phyloP scores from a whole-genome alignment of 139 green algal genomes.

The Chlamydomonas incerta region DNA sequence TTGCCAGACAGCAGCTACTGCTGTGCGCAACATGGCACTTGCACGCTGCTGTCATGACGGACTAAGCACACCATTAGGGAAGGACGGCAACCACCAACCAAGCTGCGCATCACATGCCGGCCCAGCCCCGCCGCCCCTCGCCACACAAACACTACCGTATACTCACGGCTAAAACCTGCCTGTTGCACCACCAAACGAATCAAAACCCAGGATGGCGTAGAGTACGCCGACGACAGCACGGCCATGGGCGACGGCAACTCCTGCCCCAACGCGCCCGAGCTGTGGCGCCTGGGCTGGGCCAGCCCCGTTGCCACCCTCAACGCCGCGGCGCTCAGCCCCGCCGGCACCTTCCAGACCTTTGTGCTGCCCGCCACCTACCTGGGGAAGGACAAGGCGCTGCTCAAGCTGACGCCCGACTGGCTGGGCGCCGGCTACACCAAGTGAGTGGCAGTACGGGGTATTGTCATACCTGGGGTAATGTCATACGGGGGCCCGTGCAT shows the following conservation, averaged over 20 bases:
- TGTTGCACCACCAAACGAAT: no score
- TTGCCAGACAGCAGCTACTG: no score
- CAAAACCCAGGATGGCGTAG: not conserved
- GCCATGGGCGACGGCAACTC: not conserved
- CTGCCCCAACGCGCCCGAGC: conserved; percentile 25
- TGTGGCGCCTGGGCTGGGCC: conserved; percentile 37
- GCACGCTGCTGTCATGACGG: no score
- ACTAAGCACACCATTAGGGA: no score
- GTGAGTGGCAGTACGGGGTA: conserved; percentile 1
- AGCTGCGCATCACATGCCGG: no score
- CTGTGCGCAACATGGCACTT: no score
- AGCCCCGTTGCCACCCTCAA: not conserved
- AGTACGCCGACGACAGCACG: conserved; percentile 12
- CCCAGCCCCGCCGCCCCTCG: no score
- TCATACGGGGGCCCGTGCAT: no score
- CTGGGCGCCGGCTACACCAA: conserved; percentile 2
- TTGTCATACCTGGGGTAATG: no score
- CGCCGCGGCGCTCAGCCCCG: not conserved
- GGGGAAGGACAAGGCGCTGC: not conserved
- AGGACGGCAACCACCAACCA: not conserved
- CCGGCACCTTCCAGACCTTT: not conserved
- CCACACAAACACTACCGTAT: no score
- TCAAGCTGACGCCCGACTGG: conserved; percentile 15
- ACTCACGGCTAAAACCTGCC: no score
- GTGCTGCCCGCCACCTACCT: conserved; percentile 1